Base-by-base conservation (phyloP, 768 basidiomycete genomes). In the Boletus rex-veris region DNA sequence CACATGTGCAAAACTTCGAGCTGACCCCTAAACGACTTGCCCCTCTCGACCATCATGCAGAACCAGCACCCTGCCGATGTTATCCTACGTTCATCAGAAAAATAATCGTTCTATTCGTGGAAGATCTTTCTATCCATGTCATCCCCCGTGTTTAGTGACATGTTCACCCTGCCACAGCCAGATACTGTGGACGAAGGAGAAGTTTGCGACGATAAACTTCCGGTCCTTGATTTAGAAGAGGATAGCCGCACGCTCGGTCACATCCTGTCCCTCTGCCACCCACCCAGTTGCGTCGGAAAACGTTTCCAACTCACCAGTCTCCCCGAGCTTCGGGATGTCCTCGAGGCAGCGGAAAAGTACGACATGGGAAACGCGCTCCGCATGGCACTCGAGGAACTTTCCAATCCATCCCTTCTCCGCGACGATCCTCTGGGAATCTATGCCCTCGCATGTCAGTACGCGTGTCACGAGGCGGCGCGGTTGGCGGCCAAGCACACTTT, bases 41-140 rank as follows among this genome's bases (percentile, higher is more conserved):
- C 21, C 12, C 24, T 0, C 12, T 37, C 5, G 28, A 28, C 35
- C 9, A 43, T 18, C 62, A 64, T 64, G 58, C 52, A 55, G 9
- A 46, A 28, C 30, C 55, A 43, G 4, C 50, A 44, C 14, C 5
- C 52, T 15, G n/a, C 55, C 2, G 63, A 64, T 41, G 11, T 62
- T 16, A 24, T 59, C 28, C 52, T 65, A 14, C 54, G 60, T 14
- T 55, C 57, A 15, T 56, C 63, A 14, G 57, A 62, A 36, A 30
- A 33, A 16, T 3, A 19, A 4, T 24, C n/a, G 3, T 54, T 58
- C 31, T 7, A 42, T 1, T 48, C 57, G 5, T 62, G 52, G 59
- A 62, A 56, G 16, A 31, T 26, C 0, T 5, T 59, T 3, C 18
- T 59, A 8, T 53, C 52, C 15, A 30, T 62, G 0, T 45, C 52